Conservation (phyloP, 2,329 filamentous ascomycete genomes). For the Paraphoma sp. region DNA sequence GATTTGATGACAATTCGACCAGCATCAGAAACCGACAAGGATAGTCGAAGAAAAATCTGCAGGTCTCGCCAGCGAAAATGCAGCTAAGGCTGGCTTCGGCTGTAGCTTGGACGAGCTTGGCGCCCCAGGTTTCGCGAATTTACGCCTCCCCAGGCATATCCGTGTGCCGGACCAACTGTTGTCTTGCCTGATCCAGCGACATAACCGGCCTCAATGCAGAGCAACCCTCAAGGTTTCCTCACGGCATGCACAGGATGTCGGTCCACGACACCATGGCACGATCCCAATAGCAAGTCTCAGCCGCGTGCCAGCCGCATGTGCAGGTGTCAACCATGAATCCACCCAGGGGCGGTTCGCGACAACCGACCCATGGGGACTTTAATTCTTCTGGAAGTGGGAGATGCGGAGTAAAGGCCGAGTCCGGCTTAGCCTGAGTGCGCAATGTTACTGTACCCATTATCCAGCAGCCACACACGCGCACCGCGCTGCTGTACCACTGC, state of each 20-base stretch:
- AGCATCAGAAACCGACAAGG: conserved; percentile 26
- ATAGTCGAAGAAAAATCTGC: conserved; percentile 28
- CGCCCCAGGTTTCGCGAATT: conserved; percentile 34
- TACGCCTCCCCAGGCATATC: conserved; percentile 24
- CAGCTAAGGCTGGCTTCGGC: conserved; percentile 21
- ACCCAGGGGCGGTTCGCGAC: conserved; percentile 11
- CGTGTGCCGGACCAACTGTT: conserved; percentile 41
- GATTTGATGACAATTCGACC: conserved; percentile 31
- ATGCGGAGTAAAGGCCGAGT: conserved; percentile 37
- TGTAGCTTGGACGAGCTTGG: conserved; percentile 39
- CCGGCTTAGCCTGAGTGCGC: conserved; percentile 30
- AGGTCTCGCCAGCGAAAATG: conserved; percentile 22
- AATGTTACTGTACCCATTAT: conserved; percentile 45
- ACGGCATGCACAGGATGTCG: conserved; percentile 4
- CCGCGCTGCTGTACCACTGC: conserved; percentile 41
- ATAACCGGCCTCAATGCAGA: conserved; percentile 17
- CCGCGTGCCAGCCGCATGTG: conserved; percentile 16
- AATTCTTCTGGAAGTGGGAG: conserved; percentile 43
- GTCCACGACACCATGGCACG: not conserved
- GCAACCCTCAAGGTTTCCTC: conserved; percentile 6
- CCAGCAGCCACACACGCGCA: conserved; percentile 34
- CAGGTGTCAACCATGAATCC: conserved; percentile 5
- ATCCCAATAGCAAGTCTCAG: conserved; percentile 14
- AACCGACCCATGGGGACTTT: conserved; percentile 21
- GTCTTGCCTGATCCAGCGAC: conserved; percentile 27